Evolutionary conservation across 768 basidiomycete species (phyloP).

Genomic region (Tephrocybe sp.): DNA sequence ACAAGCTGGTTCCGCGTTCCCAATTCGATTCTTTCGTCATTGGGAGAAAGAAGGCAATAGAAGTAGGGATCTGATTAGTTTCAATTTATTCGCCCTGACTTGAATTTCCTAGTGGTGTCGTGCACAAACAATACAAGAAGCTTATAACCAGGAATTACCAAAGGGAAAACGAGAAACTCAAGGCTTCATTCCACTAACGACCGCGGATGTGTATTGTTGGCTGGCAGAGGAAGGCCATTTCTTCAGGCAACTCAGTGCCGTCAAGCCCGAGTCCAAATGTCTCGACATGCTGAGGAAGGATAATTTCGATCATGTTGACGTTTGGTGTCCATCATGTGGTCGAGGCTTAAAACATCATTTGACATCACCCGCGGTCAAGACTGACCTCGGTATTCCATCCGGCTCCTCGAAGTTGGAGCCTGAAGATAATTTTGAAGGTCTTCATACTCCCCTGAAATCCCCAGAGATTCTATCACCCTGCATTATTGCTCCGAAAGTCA

Average conservation of each 20-base stretch:
- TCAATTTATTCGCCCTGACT: not conserved
- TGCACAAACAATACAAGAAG: constrained; percentile 40
- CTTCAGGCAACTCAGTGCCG: constrained; percentile 15
- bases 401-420: not conserved
- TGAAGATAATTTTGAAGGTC: not conserved
- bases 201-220: constrained; percentile 46
- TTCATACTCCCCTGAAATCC: not conserved
- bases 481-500: constrained; percentile 17
- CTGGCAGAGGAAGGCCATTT: constrained; percentile 39
- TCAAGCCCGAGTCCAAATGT: constrained; percentile 1
- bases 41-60: constrained; percentile 51
- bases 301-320: constrained; percentile 3
- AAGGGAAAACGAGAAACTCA: constrained; percentile 10
- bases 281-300: constrained; percentile 4
- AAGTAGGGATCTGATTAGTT: constrained; percentile 29
- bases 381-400: constrained; percentile 7
- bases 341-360: constrained; percentile 21
- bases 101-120: constrained; percentile 40
- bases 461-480: not conserved
- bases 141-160: constrained; percentile 28
- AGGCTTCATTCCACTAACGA: constrained; percentile 27
- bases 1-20: constrained; percentile 33
- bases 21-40: constrained; percentile 34
- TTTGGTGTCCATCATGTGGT: constrained; percentile 34
- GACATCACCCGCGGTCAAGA: constrained; percentile 16